A percentile compares a stretch with the other conserved stretches of the same genome.
These are phyloP conservation scores for Moringa oleifera DNA, from an alignment of 345 rosid species.

Conservation along the genomic window DNA sequence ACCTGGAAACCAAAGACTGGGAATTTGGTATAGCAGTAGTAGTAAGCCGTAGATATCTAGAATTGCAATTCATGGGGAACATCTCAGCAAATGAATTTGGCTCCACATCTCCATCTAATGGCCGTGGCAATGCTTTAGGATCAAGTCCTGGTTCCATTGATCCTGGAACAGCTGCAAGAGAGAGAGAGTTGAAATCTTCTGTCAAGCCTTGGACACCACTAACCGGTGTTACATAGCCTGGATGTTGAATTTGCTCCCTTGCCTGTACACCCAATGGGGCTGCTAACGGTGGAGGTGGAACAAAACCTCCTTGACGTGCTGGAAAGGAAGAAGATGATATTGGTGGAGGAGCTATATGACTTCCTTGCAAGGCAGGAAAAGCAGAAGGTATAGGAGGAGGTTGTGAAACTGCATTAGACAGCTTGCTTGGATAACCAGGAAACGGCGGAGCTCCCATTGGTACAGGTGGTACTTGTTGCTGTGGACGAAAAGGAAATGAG, in stretches of 20 bases:
- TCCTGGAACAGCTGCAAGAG: slow-evolving; percentile 75
- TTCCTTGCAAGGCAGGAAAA: slow-evolving; percentile 50
- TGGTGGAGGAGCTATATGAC: slow-evolving; percentile 35
- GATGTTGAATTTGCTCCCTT: slow-evolving; percentile 55
- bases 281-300: slow-evolving; percentile 33
- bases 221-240: slow-evolving; percentile 59
- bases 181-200: slow-evolving; percentile 84
- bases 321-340: slow-evolving; percentile 42
- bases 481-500: slow-evolving; percentile 39
- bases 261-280: slow-evolving; percentile 33
- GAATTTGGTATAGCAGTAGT: slow-evolving; percentile 87
- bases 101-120: slow-evolving; percentile 90
- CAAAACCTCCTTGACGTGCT: slow-evolving; percentile 50
- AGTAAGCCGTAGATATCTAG: slow-evolving; percentile 83
- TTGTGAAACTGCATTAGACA: slow-evolving; percentile 34
- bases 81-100: slow-evolving; percentile 54
- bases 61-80: slow-evolving; percentile 74
- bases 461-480: slow-evolving; percentile 39
- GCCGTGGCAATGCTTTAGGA: slow-evolving; percentile 77
- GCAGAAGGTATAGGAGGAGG: slow-evolving; percentile 47
- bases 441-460: slow-evolving; percentile 63
- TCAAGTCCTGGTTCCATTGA: slow-evolving; percentile 80
- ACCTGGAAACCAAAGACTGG: slow-evolving; percentile 85
- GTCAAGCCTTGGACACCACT: slow-evolving; percentile 60
- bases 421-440: slow-evolving; percentile 62